phyloP scores from a whole-genome alignment of 129 eudicot genomes.

The Escallonia herrerae region DNA sequence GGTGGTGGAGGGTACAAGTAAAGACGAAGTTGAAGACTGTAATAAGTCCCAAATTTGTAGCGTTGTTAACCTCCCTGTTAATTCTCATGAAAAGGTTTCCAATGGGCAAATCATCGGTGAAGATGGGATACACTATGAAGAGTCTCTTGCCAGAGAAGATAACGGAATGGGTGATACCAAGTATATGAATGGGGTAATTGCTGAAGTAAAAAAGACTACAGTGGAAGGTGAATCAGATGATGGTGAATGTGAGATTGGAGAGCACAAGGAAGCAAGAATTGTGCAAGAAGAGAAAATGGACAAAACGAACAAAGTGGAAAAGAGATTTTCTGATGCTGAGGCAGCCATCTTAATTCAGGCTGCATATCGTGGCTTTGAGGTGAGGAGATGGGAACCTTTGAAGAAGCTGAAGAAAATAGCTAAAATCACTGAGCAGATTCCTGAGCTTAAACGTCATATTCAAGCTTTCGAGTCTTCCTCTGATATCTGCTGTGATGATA shows the following conservation, averaged over 20 bases:
- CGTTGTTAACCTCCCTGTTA: neutral
- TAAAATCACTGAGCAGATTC: slow-evolving; percentile 25
- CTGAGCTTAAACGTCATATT: slow-evolving; percentile 27
- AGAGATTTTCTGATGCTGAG: slow-evolving; percentile 38
- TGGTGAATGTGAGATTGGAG: neutral
- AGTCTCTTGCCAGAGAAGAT: neutral
- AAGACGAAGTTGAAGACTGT: neutral
- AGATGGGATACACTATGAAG: slow-evolving; percentile 1
- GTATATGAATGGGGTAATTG: neutral
- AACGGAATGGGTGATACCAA: neutral
- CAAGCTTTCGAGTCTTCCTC: slow-evolving; percentile 27
- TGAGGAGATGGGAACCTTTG: slow-evolving; percentile 60
- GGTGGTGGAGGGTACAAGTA: slow-evolving; percentile 16
- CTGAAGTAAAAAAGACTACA: neutral
- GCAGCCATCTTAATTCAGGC: slow-evolving; percentile 71
- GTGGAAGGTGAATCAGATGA: slow-evolving; percentile 4
- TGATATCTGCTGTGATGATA: slow-evolving; percentile 11
- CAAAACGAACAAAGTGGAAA: slow-evolving; percentile 6
- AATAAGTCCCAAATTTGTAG: neutral
- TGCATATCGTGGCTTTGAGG: slow-evolving; percentile 57
- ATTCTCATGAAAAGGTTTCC: slow-evolving; percentile 2
- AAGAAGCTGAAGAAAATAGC: slow-evolving; percentile 54
- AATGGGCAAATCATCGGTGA: neutral
- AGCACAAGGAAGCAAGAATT: neutral
- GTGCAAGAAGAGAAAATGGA: slow-evolving; percentile 1